phyloP scores from a whole-genome alignment of 2,329 filamentous ascomycete genomes.

The Botryotinia globosa region DNA sequence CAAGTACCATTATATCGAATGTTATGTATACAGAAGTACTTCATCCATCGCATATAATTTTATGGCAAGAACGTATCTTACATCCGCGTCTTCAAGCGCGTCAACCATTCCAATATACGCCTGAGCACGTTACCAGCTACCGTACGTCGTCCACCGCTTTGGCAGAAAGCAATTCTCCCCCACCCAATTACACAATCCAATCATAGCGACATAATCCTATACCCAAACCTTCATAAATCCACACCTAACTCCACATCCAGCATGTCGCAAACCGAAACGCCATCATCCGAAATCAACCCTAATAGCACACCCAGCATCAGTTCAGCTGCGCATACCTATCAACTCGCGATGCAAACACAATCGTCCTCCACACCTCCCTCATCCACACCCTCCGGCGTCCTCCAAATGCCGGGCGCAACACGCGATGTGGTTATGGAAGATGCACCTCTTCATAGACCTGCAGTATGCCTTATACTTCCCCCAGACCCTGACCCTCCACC shows the following conservation, averaged over 20 bases:
- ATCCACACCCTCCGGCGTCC: slow-evolving; percentile 19
- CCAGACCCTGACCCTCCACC: not conserved
- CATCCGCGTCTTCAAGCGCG: not conserved
- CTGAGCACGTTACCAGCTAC: slow-evolving; percentile 12
- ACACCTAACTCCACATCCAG: slow-evolving; percentile 10
- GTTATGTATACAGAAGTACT: not conserved
- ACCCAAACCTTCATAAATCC: slow-evolving; percentile 9
- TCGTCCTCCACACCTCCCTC: slow-evolving; percentile 26
- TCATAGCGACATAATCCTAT: not conserved
- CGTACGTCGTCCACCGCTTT: not conserved
- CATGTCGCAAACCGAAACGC: slow-evolving; percentile 29
- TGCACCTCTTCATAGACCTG: slow-evolving; percentile 28
- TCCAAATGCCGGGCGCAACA: slow-evolving; percentile 23
- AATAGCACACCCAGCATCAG: slow-evolving; percentile 27
- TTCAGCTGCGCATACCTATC: slow-evolving; percentile 33
- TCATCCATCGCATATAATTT: not conserved
- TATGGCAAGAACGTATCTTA: not conserved
- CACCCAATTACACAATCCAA: slow-evolving; percentile 6
- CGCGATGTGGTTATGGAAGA: slow-evolving; percentile 36
- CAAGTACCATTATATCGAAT: slow-evolving; percentile 27
- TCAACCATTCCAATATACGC: not conserved
- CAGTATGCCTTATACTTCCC: slow-evolving; percentile 25
- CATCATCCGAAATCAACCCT: slow-evolving; percentile 15
- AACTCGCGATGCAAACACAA: slow-evolving; percentile 32
- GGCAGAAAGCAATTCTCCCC: slow-evolving; percentile 4